Conservation (phyloP, 768 basidiomycete genomes). For the Lactifluus echinatus region DNA sequence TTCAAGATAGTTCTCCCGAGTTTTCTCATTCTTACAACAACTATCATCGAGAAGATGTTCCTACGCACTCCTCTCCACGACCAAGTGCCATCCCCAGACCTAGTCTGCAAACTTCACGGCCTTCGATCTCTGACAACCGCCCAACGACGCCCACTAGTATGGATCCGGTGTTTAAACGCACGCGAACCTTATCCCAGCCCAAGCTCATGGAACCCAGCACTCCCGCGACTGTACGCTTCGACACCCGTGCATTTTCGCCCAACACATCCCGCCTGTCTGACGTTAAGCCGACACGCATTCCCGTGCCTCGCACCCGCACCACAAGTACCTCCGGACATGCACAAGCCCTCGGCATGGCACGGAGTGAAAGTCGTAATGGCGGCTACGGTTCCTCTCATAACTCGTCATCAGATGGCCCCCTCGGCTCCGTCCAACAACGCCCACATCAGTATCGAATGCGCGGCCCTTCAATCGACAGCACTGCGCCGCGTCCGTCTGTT, state of each 20-base stretch:
- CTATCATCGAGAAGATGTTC: constrained; percentile 21
- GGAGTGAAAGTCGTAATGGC: constrained; percentile 28
- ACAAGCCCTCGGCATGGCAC: constrained; percentile 21
- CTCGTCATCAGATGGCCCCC: neutral
- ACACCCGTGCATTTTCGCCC: constrained; percentile 15
- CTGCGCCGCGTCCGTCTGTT: constrained; percentile 41
- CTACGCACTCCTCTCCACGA: constrained; percentile 25
- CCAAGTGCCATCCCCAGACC: constrained; percentile 43
- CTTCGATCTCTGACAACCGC: constrained; percentile 24
- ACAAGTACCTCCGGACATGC: constrained; percentile 35
- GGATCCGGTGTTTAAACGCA: constrained; percentile 33
- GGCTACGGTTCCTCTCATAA: constrained; percentile 9
- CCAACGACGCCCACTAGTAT: constrained; percentile 11
- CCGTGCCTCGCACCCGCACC: constrained; percentile 35
- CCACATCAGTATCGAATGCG: constrained; percentile 44
- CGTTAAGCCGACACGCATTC: constrained; percentile 40
- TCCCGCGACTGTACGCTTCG: constrained; percentile 30
- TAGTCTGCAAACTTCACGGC: constrained; percentile 33
- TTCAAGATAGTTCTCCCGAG: constrained; percentile 34
- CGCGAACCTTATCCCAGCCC: constrained; percentile 61
- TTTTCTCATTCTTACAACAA: constrained; percentile 16
- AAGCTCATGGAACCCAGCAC: constrained; percentile 35
- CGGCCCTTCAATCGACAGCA: constrained; percentile 29
- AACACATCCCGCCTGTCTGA: constrained; percentile 32
- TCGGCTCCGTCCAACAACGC: constrained; percentile 12